A percentile compares a stretch with the other conserved stretches of the same genome.
These are phyloP conservation scores for Mucuna pruriens DNA, from an alignment of 306 rosid genomes.

Conservation along the genomic window DNA sequence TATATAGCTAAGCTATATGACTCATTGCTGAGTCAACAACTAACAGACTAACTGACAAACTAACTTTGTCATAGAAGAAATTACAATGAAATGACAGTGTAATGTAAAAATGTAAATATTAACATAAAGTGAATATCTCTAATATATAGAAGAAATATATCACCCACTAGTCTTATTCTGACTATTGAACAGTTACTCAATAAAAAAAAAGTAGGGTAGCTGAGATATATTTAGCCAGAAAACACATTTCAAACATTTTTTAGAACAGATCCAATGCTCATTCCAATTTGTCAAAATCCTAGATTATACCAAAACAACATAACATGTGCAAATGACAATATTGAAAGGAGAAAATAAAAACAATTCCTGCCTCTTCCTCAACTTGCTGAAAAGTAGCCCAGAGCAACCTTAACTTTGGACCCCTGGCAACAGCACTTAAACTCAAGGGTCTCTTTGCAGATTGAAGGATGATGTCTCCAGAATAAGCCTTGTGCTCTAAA, in stretches of 20 bases:
- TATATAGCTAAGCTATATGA: too few relatives aligned
- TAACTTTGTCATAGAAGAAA: too few relatives aligned
- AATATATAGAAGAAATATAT: slow-evolving; percentile 8
- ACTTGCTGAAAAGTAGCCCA: slow-evolving; percentile 79
- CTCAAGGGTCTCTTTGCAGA: slow-evolving; percentile 64
- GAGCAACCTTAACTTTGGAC: slow-evolving; percentile 84
- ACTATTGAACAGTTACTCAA: slow-evolving; percentile 4
- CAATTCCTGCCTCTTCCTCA: slow-evolving; percentile 82
- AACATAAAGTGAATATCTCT: too few relatives aligned
- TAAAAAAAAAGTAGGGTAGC: background rate
- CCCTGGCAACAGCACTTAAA: slow-evolving; percentile 85
- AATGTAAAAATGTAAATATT: too few relatives aligned
- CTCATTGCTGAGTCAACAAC: too few relatives aligned
- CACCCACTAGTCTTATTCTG: slow-evolving; percentile 23
- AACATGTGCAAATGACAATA: slow-evolving; percentile 21
- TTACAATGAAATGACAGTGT: too few relatives aligned
- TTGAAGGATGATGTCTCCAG: slow-evolving; percentile 56
- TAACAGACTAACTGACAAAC: too few relatives aligned
- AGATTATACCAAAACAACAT: slow-evolving; percentile 21
- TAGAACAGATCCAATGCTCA: slow-evolving; percentile 21
- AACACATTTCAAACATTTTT: slow-evolving; percentile 20
- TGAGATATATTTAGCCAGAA: slow-evolving; percentile 25
- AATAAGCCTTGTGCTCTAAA: slow-evolving; percentile 58
- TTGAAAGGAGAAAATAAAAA: slow-evolving; percentile 41
- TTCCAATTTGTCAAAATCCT: slow-evolving; percentile 17